phyloP scores from a whole-genome alignment of 495 filamentous ascomycete genomes.

The Xylaria sp. region DNA sequence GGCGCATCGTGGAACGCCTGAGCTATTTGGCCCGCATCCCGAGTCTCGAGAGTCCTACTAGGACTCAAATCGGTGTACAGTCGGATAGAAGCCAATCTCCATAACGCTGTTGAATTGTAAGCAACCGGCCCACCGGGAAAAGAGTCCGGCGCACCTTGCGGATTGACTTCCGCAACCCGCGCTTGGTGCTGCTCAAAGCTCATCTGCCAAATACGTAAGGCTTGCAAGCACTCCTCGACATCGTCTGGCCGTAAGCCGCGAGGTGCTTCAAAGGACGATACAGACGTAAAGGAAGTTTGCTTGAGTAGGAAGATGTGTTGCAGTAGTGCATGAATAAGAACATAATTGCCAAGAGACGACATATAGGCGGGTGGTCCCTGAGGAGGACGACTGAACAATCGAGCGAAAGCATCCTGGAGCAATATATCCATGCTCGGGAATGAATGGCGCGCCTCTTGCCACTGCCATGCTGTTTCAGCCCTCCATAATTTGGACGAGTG shows the following conservation, averaged over 20 bases:
- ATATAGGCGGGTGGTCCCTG: slow-evolving; percentile 58
- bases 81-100: slow-evolving; percentile 71
- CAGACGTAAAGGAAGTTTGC: slow-evolving; percentile 58
- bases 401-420: slow-evolving; percentile 58
- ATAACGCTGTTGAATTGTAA: slow-evolving; percentile 71
- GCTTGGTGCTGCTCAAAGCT: slow-evolving; percentile 64
- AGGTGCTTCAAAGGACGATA: slow-evolving; percentile 51
- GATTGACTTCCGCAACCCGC: slow-evolving; percentile 46
- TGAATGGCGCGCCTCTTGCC: slow-evolving; percentile 56
- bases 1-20: slow-evolving; percentile 64
- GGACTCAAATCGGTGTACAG: slow-evolving; percentile 71
- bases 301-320: slow-evolving; percentile 74
- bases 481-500: slow-evolving; percentile 60
- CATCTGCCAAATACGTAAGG: slow-evolving; percentile 67
- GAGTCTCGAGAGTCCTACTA: slow-evolving; percentile 65
- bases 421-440: slow-evolving; percentile 51
- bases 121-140: slow-evolving; percentile 65
- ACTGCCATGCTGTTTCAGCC: slow-evolving; percentile 57
- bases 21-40: slow-evolving; percentile 67
- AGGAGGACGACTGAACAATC: slow-evolving; percentile 52
- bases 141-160: slow-evolving; percentile 46
- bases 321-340: slow-evolving; percentile 71
- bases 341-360: slow-evolving; percentile 71
- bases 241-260: slow-evolving; percentile 60
- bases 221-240: slow-evolving; percentile 63